Evolutionary conservation across 306 rosid genomes (phyloP).

Genomic region (Vachellia collinsii): DNA sequence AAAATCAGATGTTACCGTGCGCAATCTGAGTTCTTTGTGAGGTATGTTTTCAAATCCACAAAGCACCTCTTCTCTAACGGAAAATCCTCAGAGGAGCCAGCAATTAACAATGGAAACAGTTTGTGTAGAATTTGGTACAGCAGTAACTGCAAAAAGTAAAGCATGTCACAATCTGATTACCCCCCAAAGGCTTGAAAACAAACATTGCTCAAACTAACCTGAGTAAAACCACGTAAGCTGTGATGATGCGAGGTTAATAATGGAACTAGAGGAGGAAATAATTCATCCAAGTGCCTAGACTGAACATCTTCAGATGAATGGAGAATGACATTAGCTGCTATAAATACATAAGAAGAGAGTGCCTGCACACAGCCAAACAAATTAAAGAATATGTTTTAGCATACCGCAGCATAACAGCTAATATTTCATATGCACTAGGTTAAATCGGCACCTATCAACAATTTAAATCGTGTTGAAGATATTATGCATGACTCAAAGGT

Average conservation of each 20-base stretch:
- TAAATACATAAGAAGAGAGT: slow-evolving; percentile 89
- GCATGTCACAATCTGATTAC: slow-evolving; percentile 16
- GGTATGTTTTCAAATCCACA: slow-evolving; percentile 78
- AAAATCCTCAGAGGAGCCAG: slow-evolving; percentile 47
- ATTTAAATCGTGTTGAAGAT: not conserved
- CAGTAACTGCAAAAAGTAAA: slow-evolving; percentile 67
- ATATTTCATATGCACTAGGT: slow-evolving; percentile 4
- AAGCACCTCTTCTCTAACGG: slow-evolving; percentile 89
- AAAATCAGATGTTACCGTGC: slow-evolving; percentile 57
- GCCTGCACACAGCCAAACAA: slow-evolving; percentile 66
- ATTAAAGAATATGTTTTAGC: slow-evolving; percentile 16
- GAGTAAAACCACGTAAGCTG: slow-evolving; percentile 96
- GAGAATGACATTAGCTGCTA: slow-evolving; percentile 85
- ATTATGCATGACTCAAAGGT: slow-evolving; percentile 18
- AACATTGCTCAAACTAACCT: slow-evolving; percentile 58
- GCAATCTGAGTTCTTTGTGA: slow-evolving; percentile 79
- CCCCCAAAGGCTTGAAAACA: not conserved
- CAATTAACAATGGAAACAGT: slow-evolving; percentile 60
- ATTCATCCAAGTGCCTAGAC: slow-evolving; percentile 70
- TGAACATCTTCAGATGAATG: slow-evolving; percentile 78
- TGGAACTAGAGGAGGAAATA: slow-evolving; percentile 95
- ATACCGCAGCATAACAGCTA: slow-evolving; percentile 24
- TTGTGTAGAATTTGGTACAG: slow-evolving; percentile 76
- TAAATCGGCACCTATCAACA: not conserved
- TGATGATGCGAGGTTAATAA: slow-evolving; percentile 93